These are phyloP conservation scores for Citrullus amarus DNA, from an alignment of 306 rosid genomes.

Conservation along the genomic window DNA sequence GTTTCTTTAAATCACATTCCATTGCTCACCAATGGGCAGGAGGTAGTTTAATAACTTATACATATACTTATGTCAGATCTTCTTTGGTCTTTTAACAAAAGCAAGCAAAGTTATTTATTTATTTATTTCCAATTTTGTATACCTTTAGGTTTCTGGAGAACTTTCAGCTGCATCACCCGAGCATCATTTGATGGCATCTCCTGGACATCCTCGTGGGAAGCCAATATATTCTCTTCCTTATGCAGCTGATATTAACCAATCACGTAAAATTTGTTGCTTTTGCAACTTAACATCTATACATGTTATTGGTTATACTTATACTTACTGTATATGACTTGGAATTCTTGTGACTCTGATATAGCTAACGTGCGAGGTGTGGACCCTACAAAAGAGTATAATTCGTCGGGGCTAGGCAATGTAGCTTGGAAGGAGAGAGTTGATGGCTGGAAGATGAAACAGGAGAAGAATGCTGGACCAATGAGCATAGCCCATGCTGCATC, in stretches of 20 bases:
- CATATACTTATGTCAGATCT: not conserved
- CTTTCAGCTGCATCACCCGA: slow-evolving; percentile 91
- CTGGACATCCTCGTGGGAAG: slow-evolving; percentile 55
- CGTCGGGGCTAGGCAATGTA: slow-evolving; percentile 72
- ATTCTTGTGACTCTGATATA: slow-evolving; percentile 22
- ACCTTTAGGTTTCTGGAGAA: slow-evolving; percentile 78
- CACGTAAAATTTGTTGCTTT: slow-evolving; percentile 34
- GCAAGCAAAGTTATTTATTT: slow-evolving; percentile 1
- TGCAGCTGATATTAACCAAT: slow-evolving; percentile 64
- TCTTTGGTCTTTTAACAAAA: not conserved
- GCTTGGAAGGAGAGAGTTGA: slow-evolving; percentile 99
- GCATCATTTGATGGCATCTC: slow-evolving; percentile 80
- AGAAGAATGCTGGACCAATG: slow-evolving; percentile 70
- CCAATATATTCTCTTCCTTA: slow-evolving; percentile 53
- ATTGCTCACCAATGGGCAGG: slow-evolving; percentile 52
- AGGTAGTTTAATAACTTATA: slow-evolving; percentile 37
- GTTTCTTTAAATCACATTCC: slow-evolving; percentile 67
- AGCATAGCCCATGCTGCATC: slow-evolving; percentile 86
- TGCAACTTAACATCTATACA: not conserved
- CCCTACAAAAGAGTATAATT: slow-evolving; percentile 39
- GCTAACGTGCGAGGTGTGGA: slow-evolving; percentile 69
- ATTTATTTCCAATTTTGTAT: not conserved
- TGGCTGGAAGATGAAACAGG: slow-evolving; percentile 99
- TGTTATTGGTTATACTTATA: slow-evolving; percentile 5
- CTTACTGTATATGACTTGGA: slow-evolving; percentile 18